Evolutionary conservation across 345 rosid species (phyloP).

Genomic region (Moricandia moricandioides): DNA sequence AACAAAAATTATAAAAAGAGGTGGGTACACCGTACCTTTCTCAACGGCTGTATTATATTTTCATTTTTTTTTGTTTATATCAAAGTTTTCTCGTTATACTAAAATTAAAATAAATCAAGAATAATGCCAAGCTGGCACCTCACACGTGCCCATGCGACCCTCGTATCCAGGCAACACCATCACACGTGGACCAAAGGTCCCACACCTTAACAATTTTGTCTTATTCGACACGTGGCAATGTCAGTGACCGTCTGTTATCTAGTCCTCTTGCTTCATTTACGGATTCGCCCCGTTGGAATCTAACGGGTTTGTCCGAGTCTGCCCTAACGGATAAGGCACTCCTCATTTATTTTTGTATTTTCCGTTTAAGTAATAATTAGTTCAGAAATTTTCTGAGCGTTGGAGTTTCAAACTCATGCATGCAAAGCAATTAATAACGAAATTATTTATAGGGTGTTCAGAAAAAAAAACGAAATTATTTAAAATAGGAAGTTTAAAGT

Average conservation of each 20-base stretch:
- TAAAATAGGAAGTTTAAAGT: no score
- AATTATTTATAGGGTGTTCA: background rate
- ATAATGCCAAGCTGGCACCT: slow-evolving; percentile 36
- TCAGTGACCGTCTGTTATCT: slow-evolving; percentile 32
- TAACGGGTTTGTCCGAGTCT: slow-evolving; percentile 17
- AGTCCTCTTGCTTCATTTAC: slow-evolving; percentile 19
- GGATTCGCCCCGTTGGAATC: slow-evolving; percentile 36
- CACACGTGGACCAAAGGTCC: slow-evolving; percentile 38
- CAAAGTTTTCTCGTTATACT: background rate
- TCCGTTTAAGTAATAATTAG: background rate
- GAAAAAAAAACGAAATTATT: no score
- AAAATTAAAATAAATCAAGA: background rate
- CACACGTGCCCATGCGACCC: slow-evolving; percentile 44
- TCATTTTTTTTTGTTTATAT: background rate
- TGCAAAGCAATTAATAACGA: slow-evolving; percentile 3
- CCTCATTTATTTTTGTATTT: background rate
- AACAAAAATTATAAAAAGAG: slow-evolving; percentile 9
- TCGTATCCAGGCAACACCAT: slow-evolving; percentile 32
- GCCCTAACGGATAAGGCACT: slow-evolving; percentile 30
- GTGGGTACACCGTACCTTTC: slow-evolving; percentile 38
- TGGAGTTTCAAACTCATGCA: slow-evolving; percentile 1
- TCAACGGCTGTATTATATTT: slow-evolving; percentile 25
- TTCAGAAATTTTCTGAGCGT: background rate
- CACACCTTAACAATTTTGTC: slow-evolving; percentile 20
- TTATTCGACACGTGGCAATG: slow-evolving; percentile 21